phyloP scores from a whole-genome alignment of 148 eudicot species.

The Dianthus caryophyllus region DNA sequence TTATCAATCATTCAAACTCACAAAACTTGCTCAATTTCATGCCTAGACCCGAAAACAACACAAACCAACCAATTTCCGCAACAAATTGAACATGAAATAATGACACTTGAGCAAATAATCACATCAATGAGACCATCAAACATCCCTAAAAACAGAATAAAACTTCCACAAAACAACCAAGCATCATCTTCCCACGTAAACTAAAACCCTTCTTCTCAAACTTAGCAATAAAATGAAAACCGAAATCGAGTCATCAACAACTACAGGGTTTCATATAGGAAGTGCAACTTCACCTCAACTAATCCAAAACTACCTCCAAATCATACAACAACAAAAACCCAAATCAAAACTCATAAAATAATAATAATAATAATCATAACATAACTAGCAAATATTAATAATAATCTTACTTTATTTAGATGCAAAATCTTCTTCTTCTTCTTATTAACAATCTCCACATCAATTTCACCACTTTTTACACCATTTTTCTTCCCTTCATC shows the following conservation, averaged over 20 bases:
- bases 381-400: too few species aligned
- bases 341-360: conserved; percentile 11
- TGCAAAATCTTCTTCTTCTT: conserved; percentile 33
- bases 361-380: too few species aligned
- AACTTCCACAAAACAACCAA: conserved; percentile 14
- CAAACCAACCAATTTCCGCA: conserved; percentile 8
- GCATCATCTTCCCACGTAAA: conserved; percentile 22
- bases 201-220: conserved; percentile 4
- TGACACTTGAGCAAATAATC: conserved; percentile 14
- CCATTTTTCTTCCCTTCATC: conserved; percentile 8
- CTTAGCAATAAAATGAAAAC: not conserved
- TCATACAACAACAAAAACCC: conserved; percentile 11
- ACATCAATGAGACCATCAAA: conserved; percentile 10
- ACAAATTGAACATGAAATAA: conserved; percentile 26
- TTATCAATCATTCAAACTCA: too few species aligned
- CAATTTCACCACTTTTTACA: not conserved
- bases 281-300: not conserved
- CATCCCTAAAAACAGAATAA: conserved; percentile 27
- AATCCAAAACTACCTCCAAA: not conserved
- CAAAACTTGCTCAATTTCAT: too few species aligned
- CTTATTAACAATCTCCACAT: conserved; percentile 13
- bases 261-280: not conserved
- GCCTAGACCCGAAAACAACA: not conserved
- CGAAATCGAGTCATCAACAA: conserved; percentile 14
- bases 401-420: conserved; percentile 25